Base-by-base conservation (phyloP, 192 early-diverging fungal species). In the Pilobolus umbonatus region DNA sequence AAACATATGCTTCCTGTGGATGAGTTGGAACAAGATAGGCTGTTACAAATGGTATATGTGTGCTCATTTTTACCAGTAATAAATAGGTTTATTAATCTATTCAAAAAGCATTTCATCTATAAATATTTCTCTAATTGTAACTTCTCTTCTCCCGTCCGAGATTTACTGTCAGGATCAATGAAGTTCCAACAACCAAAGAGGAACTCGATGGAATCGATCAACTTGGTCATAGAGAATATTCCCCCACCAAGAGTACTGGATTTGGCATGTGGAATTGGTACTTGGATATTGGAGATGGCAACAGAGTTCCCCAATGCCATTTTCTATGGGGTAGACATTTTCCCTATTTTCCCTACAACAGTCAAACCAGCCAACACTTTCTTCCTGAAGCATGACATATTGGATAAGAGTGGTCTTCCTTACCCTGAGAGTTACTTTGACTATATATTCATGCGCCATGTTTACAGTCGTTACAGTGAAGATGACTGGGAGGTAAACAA, bases 261-360 rank as follows among this genome's bases (percentile, higher is more conserved):
- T 40, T 34, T 52, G 40, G 47, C 35, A 28, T 57, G 47, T 51
- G 48, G 36, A 21, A 32, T 51, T 31, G 57, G 61, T 24, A 58
- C 58, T 4, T 57, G 67, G 67, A 46, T 60, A 47, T 26, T 70
- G 56, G 73, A 75, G 55, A 76, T 67, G 70, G 71, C 71, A 15
- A 61, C 50, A 1, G 67, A 67, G 24, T 75, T 60, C 26, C 66
- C 69, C 12, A 36, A 43, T 26, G 55, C 63, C 4, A 39, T 60
- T 32, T 51, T 74, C 43, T 47, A 60, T 40, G 72, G 72, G 6
- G 29, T 74, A 24, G 72, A 74, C 46, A 53, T 66, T 35, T 58
- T 60, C 17, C 48, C 50, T 12, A 67, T 59, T 30, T 74, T 64
- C 39, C 67, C 67, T 24, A 28, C 21, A 3, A 25, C 29, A n/a